phyloP scores from a whole-genome alignment of 495 filamentous ascomycete genomes.

The Cercophora scortea region DNA sequence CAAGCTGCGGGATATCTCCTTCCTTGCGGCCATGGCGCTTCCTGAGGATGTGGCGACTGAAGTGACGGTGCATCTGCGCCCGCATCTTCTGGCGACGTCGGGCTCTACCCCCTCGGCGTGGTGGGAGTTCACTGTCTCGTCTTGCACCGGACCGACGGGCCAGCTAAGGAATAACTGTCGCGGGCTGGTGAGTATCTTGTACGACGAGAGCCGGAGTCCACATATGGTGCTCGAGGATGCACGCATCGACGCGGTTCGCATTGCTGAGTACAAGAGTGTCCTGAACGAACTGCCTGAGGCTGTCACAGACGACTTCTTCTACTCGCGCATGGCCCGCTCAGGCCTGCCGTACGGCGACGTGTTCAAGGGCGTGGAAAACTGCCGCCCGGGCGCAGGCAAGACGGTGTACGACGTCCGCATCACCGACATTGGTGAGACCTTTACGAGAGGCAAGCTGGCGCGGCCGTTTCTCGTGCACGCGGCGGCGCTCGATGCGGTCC shows the following conservation, averaged over 20 bases:
- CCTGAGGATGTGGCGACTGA: conserved; percentile 4
- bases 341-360: not conserved
- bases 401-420: not conserved
- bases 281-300: not conserved
- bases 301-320: not conserved
- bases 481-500: not conserved
- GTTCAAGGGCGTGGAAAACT: not conserved
- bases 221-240: not conserved
- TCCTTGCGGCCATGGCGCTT: conserved; percentile 10
- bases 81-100: not conserved
- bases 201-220: not conserved
- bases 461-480: not conserved
- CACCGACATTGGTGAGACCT: not conserved
- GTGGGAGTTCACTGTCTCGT: not conserved
- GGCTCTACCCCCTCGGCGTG: not conserved
- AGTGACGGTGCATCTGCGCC: not conserved
- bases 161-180: not conserved
- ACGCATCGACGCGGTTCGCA: not conserved
- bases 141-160: not conserved
- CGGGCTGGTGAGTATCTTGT: not conserved
- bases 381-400: not conserved
- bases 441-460: not conserved
- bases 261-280: not conserved
- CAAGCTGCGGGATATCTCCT: conserved; percentile 21
- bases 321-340: not conserved